Evolutionary conservation across 2,329 filamentous ascomycete species (phyloP).

Genomic region (Penicillium sp.): DNA sequence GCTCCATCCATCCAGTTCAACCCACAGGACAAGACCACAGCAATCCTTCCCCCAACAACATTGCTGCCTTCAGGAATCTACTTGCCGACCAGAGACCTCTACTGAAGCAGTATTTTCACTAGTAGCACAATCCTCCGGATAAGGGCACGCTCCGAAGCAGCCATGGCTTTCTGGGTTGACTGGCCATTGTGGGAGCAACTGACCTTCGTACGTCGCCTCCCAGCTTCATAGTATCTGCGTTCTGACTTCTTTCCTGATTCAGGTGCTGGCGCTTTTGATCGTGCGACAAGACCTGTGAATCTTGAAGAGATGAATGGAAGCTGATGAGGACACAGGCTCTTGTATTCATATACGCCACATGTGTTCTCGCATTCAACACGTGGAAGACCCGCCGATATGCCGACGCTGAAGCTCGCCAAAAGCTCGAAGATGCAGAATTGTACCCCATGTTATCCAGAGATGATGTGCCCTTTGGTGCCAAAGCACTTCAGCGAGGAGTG

Average conservation of each 20-base stretch:
- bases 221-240: background rate
- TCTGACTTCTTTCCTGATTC: constrained; percentile 20
- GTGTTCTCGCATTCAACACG: constrained; percentile 62
- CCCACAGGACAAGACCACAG: background rate
- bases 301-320: background rate
- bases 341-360: constrained; percentile 68
- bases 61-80: background rate
- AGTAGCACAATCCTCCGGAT: background rate
- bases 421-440: constrained; percentile 54
- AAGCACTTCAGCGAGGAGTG: constrained; percentile 79
- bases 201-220: constrained; percentile 71
- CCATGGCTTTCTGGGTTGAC: constrained; percentile 60
- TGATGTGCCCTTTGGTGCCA: constrained; percentile 81
- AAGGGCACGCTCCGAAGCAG: constrained; percentile 8
- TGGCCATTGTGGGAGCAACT: constrained; percentile 90
- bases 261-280: constrained; percentile 75
- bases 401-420: constrained; percentile 67
- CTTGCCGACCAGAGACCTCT: background rate
- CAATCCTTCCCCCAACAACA: background rate
- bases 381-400: constrained; percentile 64
- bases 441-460: constrained; percentile 56
- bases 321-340: constrained; percentile 50
- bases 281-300: constrained; percentile 38
- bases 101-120: background rate
- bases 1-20: background rate